Percentiles rank a stretch among this genome's conserved stretches.
phyloP scores from a whole-genome alignment of 208 protist genomes.

The Acanthamoeba lugdunensis region DNA sequence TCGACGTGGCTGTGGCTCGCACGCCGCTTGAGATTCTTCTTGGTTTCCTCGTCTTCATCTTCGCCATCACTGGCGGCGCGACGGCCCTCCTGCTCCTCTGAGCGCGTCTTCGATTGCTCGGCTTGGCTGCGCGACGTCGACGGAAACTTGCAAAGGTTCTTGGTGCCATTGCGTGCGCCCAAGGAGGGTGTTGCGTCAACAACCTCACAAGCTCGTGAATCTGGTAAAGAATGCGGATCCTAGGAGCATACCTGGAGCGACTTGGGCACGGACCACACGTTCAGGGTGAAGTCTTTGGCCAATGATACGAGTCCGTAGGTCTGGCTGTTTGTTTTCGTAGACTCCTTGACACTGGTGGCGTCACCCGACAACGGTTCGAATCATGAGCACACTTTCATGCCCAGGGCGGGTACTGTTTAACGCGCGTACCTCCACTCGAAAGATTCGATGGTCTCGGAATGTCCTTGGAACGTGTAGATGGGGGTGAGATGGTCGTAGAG shows the following conservation, averaged over 20 bases:
- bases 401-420: not conserved
- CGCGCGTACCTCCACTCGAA: not conserved
- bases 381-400: not conserved
- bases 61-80: not conserved
- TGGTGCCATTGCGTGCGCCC: not conserved
- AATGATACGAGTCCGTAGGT: constrained; percentile 13
- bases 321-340: not conserved
- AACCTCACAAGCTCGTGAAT: not conserved
- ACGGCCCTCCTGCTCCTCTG: not conserved
- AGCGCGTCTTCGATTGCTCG: not conserved
- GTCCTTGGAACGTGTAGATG: not conserved
- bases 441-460: not conserved
- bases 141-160: constrained; percentile 26
- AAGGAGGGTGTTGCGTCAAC: not conserved
- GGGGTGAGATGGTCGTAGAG: constrained; percentile 13
- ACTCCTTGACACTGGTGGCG: not conserved
- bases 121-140: not conserved
- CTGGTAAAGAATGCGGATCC: not conserved
- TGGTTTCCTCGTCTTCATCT: not conserved
- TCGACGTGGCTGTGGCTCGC: not conserved
- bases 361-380: not conserved
- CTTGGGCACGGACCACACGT: not conserved
- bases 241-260: not conserved
- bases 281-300: not conserved
- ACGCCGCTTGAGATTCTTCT: not conserved